Percentiles rank a stretch among this genome's conserved stretches.
Evolutionary conservation across 148 eudicot genomes (phyloP).

Genomic region (Fagopyrum homotropicum): DNA sequence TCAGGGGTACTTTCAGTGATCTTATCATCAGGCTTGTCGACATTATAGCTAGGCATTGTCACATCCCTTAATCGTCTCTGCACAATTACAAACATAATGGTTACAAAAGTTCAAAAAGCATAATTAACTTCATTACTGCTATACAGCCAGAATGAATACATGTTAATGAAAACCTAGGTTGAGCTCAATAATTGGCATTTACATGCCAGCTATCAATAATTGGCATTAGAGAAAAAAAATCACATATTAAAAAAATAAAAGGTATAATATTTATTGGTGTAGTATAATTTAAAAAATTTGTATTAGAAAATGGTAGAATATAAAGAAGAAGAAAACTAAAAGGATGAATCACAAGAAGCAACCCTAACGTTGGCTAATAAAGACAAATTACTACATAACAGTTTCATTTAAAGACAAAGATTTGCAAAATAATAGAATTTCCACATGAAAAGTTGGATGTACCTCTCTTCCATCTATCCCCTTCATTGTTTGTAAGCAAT

Average conservation of each 20-base stretch:
- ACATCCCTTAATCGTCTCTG: constrained; percentile 47
- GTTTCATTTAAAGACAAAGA: too few species aligned
- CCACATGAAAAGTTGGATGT: not conserved
- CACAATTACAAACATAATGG: not conserved
- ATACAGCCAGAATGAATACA: not conserved
- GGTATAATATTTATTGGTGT: too few species aligned
- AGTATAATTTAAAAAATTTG: too few species aligned
- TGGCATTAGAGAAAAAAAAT: too few species aligned
- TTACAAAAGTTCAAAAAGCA: not conserved
- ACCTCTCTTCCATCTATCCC: constrained; percentile 60
- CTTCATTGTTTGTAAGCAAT: constrained; percentile 58
- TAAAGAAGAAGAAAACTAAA: too few species aligned
- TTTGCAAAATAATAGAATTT: not conserved
- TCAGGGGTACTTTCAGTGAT: constrained; percentile 27
- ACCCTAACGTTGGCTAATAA: too few species aligned
- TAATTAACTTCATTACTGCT: not conserved
- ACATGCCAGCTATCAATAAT: too few species aligned
- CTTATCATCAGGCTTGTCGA: constrained; percentile 29
- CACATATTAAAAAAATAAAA: too few species aligned
- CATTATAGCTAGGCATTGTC: constrained; percentile 20
- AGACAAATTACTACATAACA: too few species aligned
- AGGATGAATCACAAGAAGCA: too few species aligned
- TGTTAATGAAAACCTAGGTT: not conserved
- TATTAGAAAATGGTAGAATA: too few species aligned
- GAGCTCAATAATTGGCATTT: too few species aligned